Evolutionary conservation across 371 early-diverging fungal genomes (phyloP).

Genomic region (Apophysomyces sp.): DNA sequence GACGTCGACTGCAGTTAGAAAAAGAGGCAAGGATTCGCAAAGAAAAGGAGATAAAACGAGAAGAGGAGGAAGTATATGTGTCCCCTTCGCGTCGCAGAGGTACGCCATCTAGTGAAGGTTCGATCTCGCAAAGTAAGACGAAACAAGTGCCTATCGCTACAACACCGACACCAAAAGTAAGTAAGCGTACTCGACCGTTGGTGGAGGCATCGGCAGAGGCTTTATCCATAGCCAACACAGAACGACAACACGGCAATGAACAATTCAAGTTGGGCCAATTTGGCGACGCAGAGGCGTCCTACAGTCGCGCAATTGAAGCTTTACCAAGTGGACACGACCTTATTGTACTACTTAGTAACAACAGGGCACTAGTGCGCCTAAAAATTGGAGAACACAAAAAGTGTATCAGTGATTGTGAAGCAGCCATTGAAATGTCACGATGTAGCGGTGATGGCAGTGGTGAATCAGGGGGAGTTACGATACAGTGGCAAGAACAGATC

Average conservation of each 20-base stretch:
- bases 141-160: not conserved
- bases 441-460: constrained; percentile 24
- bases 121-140: constrained; percentile 5
- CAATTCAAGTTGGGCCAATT: constrained; percentile 88
- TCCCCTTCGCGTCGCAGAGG: constrained; percentile 55
- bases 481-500: constrained; percentile 58
- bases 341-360: constrained; percentile 73
- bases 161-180: constrained; percentile 2
- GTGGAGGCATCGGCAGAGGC: constrained; percentile 20
- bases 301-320: constrained; percentile 66
- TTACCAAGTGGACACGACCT: constrained; percentile 63
- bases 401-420: constrained; percentile 66
- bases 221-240: constrained; percentile 33
- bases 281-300: constrained; percentile 75
- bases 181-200: constrained; percentile 21
- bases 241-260: constrained; percentile 75
- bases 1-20: constrained; percentile 5
- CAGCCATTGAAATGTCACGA: constrained; percentile 43
- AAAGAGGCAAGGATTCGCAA: constrained; percentile 4
- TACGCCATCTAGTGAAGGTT: constrained; percentile 9
- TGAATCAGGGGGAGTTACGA: constrained; percentile 33
- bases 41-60: constrained; percentile 12
- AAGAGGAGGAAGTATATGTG: constrained; percentile 47
- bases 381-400: constrained; percentile 86
- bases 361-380: constrained; percentile 83